A percentile compares a stretch with the other conserved stretches of the same genome.
Evolutionary conservation across 306 rosid species (phyloP).

Genomic region (Prunus mira): DNA sequence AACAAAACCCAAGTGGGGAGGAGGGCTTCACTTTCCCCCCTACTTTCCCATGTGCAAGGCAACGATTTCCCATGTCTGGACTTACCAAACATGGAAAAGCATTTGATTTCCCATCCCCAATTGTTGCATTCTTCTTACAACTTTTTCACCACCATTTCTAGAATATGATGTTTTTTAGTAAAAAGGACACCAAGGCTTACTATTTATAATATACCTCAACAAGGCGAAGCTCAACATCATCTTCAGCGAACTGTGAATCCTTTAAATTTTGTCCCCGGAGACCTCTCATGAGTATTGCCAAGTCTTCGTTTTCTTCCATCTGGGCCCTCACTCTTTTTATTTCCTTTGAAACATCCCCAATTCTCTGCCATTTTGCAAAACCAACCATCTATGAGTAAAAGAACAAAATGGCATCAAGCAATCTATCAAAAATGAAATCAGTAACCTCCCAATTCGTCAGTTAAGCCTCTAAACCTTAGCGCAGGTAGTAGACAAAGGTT

Average conservation of each 20-base stretch:
- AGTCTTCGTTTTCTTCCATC: conserved; percentile 90
- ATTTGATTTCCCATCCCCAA: neutral
- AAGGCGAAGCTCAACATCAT: conserved; percentile 79
- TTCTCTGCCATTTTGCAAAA: conserved; percentile 48
- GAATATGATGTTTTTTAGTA: neutral
- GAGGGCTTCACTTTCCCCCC: too few species aligned
- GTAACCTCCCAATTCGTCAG: neutral
- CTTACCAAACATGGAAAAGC: too few species aligned
- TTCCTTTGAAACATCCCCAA: conserved; percentile 92
- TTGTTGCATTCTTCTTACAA: neutral
- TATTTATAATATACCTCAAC: conserved; percentile 59
- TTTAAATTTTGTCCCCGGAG: conserved; percentile 84
- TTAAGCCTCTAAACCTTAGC: neutral
- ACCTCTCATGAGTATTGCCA: conserved; percentile 91
- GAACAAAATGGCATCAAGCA: neutral
- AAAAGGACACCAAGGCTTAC: neutral
- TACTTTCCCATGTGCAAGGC: too few species aligned
- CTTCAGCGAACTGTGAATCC: conserved; percentile 83
- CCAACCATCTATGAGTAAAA: conserved; percentile 1
- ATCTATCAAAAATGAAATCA: neutral
- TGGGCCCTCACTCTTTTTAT: conserved; percentile 93
- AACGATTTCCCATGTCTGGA: too few species aligned
- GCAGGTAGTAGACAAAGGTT: neutral
- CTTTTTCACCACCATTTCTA: neutral
- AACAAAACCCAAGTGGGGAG: too few species aligned